phyloP scores from a whole-genome alignment of 2,329 filamentous ascomycete genomes.

The Pyrenochaeta sp. region DNA sequence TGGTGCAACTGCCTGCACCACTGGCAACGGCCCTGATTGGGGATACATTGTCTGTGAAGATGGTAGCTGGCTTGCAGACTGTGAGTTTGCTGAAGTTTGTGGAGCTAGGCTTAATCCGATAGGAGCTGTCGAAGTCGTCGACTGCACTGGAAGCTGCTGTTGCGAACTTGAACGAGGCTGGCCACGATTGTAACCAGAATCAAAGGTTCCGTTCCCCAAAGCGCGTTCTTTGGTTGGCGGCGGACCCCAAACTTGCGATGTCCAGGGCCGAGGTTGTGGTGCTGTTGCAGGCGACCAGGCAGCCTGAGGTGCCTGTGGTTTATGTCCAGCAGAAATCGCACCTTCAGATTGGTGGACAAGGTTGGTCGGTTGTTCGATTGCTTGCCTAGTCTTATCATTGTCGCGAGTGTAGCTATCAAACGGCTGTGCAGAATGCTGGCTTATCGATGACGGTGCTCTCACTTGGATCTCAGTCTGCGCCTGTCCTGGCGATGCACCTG shows the following conservation, averaged over 20 bases:
- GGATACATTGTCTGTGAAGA: conserved; percentile 32
- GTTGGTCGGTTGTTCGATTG: conserved; percentile 24
- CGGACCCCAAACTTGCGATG: conserved; percentile 75
- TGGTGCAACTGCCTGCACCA: conserved; percentile 18
- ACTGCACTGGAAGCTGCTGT: conserved; percentile 37
- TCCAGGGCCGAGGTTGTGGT: conserved; percentile 40
- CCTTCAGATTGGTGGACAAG: conserved; percentile 28
- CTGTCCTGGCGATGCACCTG: conserved; percentile 32
- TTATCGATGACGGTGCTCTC: conserved; percentile 24
- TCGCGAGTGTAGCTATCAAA: conserved; percentile 33
- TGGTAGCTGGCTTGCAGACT: conserved; percentile 26
- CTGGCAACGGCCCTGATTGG: conserved; percentile 21
- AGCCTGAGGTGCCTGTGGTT: conserved; percentile 34
- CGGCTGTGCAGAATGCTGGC: conserved; percentile 25
- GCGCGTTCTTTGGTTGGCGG: conserved; percentile 72
- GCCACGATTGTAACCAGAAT: conserved; percentile 65
- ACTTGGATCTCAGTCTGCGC: conserved; percentile 27
- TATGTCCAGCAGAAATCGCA: conserved; percentile 25
- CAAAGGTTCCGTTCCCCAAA: conserved; percentile 81
- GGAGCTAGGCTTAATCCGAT: conserved; percentile 32
- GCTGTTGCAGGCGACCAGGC: conserved; percentile 39
- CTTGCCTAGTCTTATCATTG: conserved; percentile 22
- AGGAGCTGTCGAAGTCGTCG: conserved; percentile 33
- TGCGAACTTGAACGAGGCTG: conserved; percentile 51
- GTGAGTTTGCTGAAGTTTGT: conserved; percentile 19